These are phyloP conservation scores for Spizellomyces sp. DNA, from an alignment of 192 early-diverging fungal species.

Conservation along the genomic window DNA sequence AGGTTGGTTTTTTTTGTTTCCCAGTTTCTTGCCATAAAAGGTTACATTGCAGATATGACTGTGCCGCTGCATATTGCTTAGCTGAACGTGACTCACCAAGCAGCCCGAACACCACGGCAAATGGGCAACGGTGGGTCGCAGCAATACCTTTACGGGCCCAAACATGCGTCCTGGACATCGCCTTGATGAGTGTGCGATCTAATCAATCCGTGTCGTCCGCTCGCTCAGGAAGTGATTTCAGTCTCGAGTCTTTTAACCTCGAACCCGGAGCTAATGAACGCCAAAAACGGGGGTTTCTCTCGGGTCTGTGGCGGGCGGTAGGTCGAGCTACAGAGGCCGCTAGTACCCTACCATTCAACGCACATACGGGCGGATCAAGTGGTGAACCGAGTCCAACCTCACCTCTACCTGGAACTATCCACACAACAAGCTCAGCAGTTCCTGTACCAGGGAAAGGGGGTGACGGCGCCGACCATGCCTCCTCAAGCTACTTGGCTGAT, in stretches of 20 bases:
- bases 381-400: background rate
- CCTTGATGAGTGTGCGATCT: slow-evolving; percentile 3
- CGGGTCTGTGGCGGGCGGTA: slow-evolving; percentile 31
- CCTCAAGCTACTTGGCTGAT: background rate
- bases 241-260: slow-evolving; percentile 35
- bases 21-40: too few species aligned
- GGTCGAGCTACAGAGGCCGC: slow-evolving; percentile 8
- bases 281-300: slow-evolving; percentile 21
- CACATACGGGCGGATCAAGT: background rate
- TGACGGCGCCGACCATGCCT: too few species aligned
- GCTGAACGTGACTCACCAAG: too few species aligned
- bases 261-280: slow-evolving; percentile 12
- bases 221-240: slow-evolving; percentile 7
- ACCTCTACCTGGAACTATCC: background rate
- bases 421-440: too few species aligned
- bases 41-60: too few species aligned
- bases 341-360: background rate
- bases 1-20: too few species aligned
- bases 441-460: too few species aligned
- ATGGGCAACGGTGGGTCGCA: too few species aligned
- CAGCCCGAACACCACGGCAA: too few species aligned
- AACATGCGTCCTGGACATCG: too few species aligned
- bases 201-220: slow-evolving; percentile 7
- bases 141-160: too few species aligned
- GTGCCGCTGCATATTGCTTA: too few species aligned